Conservation (phyloP, 1,139 yeast species). For the Diutina rugosa region DNA sequence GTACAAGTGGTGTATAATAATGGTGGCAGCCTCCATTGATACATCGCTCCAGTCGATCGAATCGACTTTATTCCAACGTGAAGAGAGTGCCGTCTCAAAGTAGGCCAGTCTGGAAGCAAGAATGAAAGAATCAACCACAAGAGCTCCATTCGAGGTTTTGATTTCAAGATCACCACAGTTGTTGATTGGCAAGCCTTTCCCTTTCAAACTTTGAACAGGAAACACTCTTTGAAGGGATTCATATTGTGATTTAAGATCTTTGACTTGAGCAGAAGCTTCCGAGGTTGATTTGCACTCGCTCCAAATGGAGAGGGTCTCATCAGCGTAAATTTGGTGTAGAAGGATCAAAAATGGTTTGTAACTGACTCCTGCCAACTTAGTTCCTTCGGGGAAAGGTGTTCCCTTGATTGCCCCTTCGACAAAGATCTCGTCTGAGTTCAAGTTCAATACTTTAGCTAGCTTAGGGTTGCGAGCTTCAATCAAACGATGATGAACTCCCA, state of each 20-base stretch:
- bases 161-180: constrained; percentile 12
- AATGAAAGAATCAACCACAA: constrained; percentile 35
- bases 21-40: background rate
- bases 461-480: background rate
- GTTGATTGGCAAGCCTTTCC: background rate
- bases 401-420: background rate
- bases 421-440: background rate
- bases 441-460: background rate
- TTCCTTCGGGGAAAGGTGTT: background rate
- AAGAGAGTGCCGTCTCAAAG: constrained; percentile 47
- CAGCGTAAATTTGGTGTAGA: constrained; percentile 22
- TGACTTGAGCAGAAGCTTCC: background rate
- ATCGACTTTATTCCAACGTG: constrained; percentile 34
- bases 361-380: background rate
- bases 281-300: constrained; percentile 7
- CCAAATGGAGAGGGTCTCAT: constrained; percentile 15
- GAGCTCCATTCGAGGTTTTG: constrained; percentile 26
- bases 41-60: background rate
- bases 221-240: constrained; percentile 1
- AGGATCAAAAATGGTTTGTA: constrained; percentile 16
- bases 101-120: constrained; percentile 46
- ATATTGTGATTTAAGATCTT: background rate
- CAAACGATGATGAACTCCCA: background rate
- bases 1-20: background rate
- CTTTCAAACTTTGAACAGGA: constrained; percentile 2